Conservation (phyloP, 2,329 filamentous ascomycete species). For the Ambrosiella xylebori region DNA sequence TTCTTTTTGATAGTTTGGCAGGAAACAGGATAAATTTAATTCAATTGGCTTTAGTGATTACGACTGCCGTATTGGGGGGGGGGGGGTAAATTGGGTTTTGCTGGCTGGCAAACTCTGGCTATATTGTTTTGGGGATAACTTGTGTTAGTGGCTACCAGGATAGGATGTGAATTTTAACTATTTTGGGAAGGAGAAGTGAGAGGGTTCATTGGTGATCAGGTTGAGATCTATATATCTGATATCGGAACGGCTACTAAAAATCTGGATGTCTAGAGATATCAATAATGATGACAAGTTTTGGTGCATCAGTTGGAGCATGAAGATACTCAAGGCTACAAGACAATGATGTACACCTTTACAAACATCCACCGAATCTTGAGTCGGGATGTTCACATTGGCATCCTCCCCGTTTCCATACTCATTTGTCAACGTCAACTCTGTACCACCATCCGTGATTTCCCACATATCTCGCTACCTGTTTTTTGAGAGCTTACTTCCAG, state of each 20-base stretch:
- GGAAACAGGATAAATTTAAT: not conserved
- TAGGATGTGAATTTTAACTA: not conserved
- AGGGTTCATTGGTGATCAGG: not conserved
- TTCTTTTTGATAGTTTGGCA: not conserved
- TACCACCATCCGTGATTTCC: too few relatives aligned
- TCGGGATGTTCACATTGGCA: too few relatives aligned
- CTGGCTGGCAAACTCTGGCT: not conserved
- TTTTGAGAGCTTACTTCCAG: too few relatives aligned
- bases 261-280: not conserved
- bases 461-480: too few relatives aligned
- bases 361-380: too few relatives aligned
- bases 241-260: not conserved
- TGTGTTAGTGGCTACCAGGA: not conserved
- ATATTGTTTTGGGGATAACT: not conserved
- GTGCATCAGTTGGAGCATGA: too few relatives aligned
- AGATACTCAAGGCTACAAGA: too few relatives aligned
- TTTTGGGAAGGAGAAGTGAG: not conserved
- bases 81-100: not conserved
- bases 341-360: too few relatives aligned
- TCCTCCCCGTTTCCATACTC: too few relatives aligned
- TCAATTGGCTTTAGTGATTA: not conserved
- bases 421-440: too few relatives aligned
- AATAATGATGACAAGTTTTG: not conserved
- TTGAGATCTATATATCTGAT: too few relatives aligned
- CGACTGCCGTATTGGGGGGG: not conserved